Base-by-base conservation (phyloP, 2,329 filamentous ascomycete species). In the Lasiodiplodia sp. region DNA sequence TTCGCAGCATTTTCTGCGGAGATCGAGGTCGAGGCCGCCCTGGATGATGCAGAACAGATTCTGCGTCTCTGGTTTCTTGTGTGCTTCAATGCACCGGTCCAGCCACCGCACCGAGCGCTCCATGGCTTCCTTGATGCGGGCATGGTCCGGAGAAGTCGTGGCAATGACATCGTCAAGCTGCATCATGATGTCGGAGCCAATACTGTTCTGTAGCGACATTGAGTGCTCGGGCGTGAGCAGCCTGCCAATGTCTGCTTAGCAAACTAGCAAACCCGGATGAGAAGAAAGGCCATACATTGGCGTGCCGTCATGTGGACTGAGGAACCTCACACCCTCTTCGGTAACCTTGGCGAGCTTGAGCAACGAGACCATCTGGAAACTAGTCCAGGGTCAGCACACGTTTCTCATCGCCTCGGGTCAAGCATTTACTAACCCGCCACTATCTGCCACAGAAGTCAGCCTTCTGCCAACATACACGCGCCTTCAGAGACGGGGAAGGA, bases 1-100 rank as follows among this genome's bases (percentile, higher is more conserved):
- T 62, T 83, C 83, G 72, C 92, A 95, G 81, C 96, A 99, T 78
- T 95, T 87, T 70, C 86, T 87, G 25, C 96, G 88, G 85, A 99
- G 88, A 1, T 94, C 92, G 4, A 97, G 83, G 79, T 99, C 94
- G 10, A 99, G 84, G 0, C 96, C 96, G 70, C 96, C 96, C 81
- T 99, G 96, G 72, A 99, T 97, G 76, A 99, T 99, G 80, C 96
- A 99, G 80, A 99, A 99, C 6, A 99, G 86, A 75, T 97, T 99
- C 79, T 99, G 96, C 1, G 85, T 86, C 37, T 91, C 87, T 0
- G 94, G 92, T 68, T 94, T 91, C 76, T 90, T 88, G 84, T 99
- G 96, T 4, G 94, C 94, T 12, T 90, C 89, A 51, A 98, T 95
- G 80, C 96, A 99, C 66, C 96, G 89, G 81, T 99, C 96, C 6